Evolutionary conservation across 139 green algal species (phyloP).

Genomic region (Chlorella sp.): DNA sequence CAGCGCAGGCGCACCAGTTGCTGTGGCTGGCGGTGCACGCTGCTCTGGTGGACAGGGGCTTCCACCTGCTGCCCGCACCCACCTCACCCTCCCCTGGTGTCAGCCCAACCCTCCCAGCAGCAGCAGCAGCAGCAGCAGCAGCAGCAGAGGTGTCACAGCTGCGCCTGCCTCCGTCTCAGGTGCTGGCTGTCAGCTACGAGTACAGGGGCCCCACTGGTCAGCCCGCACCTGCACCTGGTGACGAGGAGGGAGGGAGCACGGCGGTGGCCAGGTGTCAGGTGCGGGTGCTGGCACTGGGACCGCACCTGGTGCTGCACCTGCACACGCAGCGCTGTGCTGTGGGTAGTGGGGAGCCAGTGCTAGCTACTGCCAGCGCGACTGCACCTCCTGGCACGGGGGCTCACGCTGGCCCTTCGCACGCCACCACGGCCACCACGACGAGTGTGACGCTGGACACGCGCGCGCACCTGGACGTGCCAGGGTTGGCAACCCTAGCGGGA

Average conservation of each 20-base stretch:
- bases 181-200: neutral
- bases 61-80: neutral
- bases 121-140: neutral
- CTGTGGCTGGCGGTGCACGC: neutral
- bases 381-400: too few relatives aligned
- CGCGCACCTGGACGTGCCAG: neutral
- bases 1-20: neutral
- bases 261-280: neutral
- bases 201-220: neutral
- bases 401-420: too few relatives aligned
- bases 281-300: neutral
- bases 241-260: neutral
- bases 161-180: neutral
- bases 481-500: too few relatives aligned
- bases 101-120: neutral
- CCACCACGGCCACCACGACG: too few relatives aligned
- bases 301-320: neutral
- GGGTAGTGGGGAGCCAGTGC: neutral
- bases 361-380: too few relatives aligned
- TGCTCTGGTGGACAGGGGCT: neutral
- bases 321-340: neutral
- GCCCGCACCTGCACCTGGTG: neutral
- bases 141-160: neutral
- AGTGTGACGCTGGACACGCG: neutral
- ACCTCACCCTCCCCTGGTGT: neutral